Conservation (phyloP, 2,329 filamentous ascomycete genomes). For the Zymoseptoria crescenta region DNA sequence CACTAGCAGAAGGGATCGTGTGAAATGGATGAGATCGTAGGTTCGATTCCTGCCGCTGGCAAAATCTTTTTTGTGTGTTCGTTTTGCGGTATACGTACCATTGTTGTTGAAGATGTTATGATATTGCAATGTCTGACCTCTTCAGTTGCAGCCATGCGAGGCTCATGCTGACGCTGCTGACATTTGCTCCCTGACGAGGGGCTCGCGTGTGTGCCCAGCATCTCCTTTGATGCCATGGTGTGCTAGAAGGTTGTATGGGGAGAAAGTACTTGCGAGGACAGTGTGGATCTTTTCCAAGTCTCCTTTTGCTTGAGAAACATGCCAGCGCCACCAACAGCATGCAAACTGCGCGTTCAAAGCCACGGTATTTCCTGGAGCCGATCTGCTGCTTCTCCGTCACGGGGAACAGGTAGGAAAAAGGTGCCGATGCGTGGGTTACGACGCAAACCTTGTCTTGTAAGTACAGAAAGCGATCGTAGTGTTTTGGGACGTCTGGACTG, state of each 20-base stretch:
- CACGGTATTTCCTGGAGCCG: background rate
- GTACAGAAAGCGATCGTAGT: background rate
- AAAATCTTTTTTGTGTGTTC: background rate
- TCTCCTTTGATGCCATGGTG: background rate
- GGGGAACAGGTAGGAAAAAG: too few species aligned
- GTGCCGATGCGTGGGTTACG: background rate
- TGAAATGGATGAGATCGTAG: background rate
- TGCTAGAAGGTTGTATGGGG: background rate
- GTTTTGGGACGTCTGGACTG: background rate
- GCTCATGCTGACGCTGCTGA: background rate
- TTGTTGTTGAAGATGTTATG: background rate
- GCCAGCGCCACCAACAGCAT: too few species aligned
- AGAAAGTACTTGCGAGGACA: background rate
- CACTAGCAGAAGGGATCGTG: background rate
- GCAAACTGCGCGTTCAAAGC: too few species aligned
- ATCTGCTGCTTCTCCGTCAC: background rate
- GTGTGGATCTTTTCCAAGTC: background rate
- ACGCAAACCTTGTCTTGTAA: background rate
- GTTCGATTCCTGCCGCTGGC: background rate
- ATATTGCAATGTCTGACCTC: background rate
- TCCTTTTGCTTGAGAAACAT: background rate
- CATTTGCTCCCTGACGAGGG: background rate
- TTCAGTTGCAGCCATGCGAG: background rate
- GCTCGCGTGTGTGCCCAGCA: background rate
- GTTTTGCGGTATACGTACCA: background rate